These are phyloP conservation scores for Syncephalastrum contaminatum DNA, from an alignment of 371 early-diverging fungal species.

Conservation along the genomic window DNA sequence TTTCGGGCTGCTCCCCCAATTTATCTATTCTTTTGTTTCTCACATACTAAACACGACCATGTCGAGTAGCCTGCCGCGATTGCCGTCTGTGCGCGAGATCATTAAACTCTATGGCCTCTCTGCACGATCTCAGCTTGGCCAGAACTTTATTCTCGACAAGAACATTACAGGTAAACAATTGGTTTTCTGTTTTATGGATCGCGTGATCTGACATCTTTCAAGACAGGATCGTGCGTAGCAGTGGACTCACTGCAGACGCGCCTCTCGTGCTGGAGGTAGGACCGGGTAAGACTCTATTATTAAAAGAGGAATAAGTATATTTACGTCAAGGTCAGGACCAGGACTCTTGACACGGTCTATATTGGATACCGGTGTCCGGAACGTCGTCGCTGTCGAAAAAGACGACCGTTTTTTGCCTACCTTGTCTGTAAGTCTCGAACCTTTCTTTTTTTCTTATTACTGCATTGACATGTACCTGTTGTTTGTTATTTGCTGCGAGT, in stretches of 20 bases:
- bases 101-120: constrained; percentile 76
- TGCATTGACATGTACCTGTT: too few species aligned
- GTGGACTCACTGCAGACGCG: constrained; percentile 56
- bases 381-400: constrained; percentile 78
- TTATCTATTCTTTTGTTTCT: too few species aligned
- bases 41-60: constrained; percentile 1
- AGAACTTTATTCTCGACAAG: constrained; percentile 85
- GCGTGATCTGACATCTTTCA: background rate
- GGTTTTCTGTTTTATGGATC: too few species aligned
- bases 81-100: constrained; percentile 75
- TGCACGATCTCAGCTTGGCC: constrained; percentile 74
- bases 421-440: constrained; percentile 44
- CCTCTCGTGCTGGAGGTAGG: constrained; percentile 83
- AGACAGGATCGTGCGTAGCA: constrained; percentile 72
- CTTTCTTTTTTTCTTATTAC: too few species aligned
- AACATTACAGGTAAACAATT: constrained; percentile 68
- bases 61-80: constrained; percentile 23
- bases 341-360: constrained; percentile 81
- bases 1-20: too few species aligned
- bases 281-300: constrained; percentile 54
- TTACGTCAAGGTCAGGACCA: constrained; percentile 44
- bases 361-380: constrained; percentile 64
- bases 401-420: constrained; percentile 75
- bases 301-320: background rate
- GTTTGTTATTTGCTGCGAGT: constrained; percentile 2